Conservation (phyloP, 1,284 basidiomycete species). For the Microbotryum intermedium region DNA sequence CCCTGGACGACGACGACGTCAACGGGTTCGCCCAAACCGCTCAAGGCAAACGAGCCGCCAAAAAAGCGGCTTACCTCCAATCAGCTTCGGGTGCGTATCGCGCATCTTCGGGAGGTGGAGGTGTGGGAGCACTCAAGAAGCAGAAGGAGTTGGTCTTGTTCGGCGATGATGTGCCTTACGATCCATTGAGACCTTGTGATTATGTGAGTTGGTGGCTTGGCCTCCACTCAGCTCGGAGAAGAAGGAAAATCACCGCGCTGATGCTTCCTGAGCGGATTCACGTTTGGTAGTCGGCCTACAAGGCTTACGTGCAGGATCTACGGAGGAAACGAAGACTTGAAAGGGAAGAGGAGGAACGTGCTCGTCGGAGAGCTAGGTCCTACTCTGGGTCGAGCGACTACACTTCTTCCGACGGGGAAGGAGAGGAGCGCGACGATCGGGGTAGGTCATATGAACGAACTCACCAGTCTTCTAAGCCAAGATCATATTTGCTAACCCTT, state of each 20-base stretch:
- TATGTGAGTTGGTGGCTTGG: conserved; percentile 42
- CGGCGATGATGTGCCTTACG: conserved; percentile 53
- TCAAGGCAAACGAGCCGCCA: conserved; percentile 40
- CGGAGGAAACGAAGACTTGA: conserved; percentile 19
- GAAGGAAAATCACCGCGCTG: neutral
- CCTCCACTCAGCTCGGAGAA: neutral
- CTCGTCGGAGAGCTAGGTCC: conserved; percentile 12
- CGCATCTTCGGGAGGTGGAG: conserved; percentile 5
- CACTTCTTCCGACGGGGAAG: conserved; percentile 14
- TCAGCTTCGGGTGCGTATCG: no score
- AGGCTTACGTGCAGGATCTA: conserved; percentile 13
- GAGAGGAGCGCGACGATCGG: neutral
- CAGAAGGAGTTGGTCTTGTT: conserved; percentile 28
- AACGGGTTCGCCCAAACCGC: conserved; percentile 54
- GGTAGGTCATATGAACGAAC: neutral
- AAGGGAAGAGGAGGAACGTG: conserved; percentile 21
- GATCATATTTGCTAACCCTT: neutral
- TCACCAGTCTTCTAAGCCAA: no score
- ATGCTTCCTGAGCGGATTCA: neutral
- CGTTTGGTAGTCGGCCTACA: conserved; percentile 22
- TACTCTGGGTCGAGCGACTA: conserved; percentile 20
- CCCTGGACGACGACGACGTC: conserved; percentile 52
- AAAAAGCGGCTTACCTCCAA: conserved; percentile 25
- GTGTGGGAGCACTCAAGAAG: conserved; percentile 2
- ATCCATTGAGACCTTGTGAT: conserved; percentile 70